These are phyloP conservation scores for Coemansia asiatica DNA, from an alignment of 192 early-diverging fungal genomes.

Conservation along the genomic window DNA sequence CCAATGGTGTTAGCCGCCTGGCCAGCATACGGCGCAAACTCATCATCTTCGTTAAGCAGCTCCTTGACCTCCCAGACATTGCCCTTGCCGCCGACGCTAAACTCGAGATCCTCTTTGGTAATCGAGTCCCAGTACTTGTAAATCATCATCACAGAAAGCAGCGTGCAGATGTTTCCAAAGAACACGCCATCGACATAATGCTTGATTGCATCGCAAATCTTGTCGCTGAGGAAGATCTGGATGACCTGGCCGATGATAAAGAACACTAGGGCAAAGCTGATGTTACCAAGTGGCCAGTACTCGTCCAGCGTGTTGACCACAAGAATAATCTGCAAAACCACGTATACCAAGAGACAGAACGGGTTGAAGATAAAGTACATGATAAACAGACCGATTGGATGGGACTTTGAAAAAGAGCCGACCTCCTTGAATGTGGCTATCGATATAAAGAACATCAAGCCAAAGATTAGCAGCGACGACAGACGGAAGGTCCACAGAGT, in stretches of 20 bases:
- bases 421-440: constrained; percentile 79
- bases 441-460: constrained; percentile 72
- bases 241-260: constrained; percentile 84
- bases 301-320: constrained; percentile 94
- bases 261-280: constrained; percentile 85
- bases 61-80: constrained; percentile 85
- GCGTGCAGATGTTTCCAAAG: constrained; percentile 87
- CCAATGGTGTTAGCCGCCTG: constrained; percentile 55
- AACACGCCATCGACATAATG: constrained; percentile 98
- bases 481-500: constrained; percentile 96
- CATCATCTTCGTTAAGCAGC: constrained; percentile 55
- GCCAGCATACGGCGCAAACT: constrained; percentile 53
- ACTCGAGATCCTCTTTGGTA: constrained; percentile 98
- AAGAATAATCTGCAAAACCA: constrained; percentile 88
- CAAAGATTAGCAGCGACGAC: constrained; percentile 77
- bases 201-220: constrained; percentile 84
- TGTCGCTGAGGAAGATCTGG: constrained; percentile 74
- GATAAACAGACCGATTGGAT: constrained; percentile 77
- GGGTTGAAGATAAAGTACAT: constrained; percentile 87
- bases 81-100: constrained; percentile 73
- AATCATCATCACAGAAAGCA: constrained; percentile 97
- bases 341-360: constrained; percentile 80
- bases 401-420: constrained; percentile 59
- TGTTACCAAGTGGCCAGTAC: constrained; percentile 94
- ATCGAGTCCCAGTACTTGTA: constrained; percentile 99